Conservation (phyloP, 2,329 filamentous ascomycete genomes). For the Alternaria sp. region DNA sequence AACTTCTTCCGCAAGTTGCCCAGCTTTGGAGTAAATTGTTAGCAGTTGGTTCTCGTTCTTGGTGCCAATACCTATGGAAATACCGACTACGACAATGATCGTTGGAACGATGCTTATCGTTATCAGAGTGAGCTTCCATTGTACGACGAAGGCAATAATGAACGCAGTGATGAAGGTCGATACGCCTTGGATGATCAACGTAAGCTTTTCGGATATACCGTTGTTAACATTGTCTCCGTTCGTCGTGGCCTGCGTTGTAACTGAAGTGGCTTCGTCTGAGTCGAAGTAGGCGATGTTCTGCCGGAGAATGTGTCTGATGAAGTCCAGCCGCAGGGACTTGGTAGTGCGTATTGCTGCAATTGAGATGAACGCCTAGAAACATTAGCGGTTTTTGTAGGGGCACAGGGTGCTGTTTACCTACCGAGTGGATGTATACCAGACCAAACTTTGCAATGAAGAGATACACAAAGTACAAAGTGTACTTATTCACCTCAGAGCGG, state of each 20-base stretch:
- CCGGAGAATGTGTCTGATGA: slow-evolving; percentile 68
- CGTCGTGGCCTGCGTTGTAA: slow-evolving; percentile 91
- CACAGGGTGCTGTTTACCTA: slow-evolving; percentile 13
- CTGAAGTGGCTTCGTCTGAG: slow-evolving; percentile 89
- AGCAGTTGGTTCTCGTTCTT: slow-evolving; percentile 51
- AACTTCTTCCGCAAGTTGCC: slow-evolving; percentile 60
- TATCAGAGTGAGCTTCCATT: slow-evolving; percentile 93
- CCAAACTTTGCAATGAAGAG: slow-evolving; percentile 73
- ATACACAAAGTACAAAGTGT: slow-evolving; percentile 70
- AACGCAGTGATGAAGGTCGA: slow-evolving; percentile 79
- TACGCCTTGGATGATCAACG: slow-evolving; percentile 54
- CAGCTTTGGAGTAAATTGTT: slow-evolving; percentile 56
- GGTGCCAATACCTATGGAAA: slow-evolving; percentile 48
- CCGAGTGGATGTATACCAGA: slow-evolving; percentile 63
- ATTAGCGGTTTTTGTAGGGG: slow-evolving; percentile 14
- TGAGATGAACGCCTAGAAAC: slow-evolving; percentile 52
- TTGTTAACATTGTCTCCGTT: slow-evolving; percentile 95
- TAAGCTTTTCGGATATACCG: slow-evolving; percentile 67
- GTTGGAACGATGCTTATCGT: slow-evolving; percentile 59
- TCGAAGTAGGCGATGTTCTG: slow-evolving; percentile 64
- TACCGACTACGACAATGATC: slow-evolving; percentile 45
- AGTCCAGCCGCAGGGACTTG: slow-evolving; percentile 64
- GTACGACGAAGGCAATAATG: slow-evolving; percentile 87
- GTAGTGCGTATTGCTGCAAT: slow-evolving; percentile 63
- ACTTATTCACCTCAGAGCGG: slow-evolving; percentile 51